Evolutionary conservation across 805 yeast genomes (phyloP).

Genomic region (Kazachstania taianensis): DNA sequence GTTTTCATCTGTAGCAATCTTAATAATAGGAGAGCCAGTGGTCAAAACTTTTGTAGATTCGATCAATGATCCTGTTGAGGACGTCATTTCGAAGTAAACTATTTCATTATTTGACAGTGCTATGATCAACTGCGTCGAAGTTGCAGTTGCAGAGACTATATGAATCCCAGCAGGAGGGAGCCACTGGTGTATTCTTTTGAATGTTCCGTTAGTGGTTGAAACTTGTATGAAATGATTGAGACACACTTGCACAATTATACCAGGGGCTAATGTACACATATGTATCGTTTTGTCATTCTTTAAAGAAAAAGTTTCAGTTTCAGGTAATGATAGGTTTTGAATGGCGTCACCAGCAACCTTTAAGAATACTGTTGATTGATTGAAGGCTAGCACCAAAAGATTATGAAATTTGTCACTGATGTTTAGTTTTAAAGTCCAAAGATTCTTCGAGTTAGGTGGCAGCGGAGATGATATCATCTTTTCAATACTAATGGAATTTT

Average conservation of each 20-base stretch:
- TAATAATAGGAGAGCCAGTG: constrained; percentile 40
- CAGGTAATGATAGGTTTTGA: constrained; percentile 54
- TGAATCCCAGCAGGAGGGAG: constrained; percentile 67
- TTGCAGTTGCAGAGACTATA: constrained; percentile 50
- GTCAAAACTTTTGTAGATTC: constrained; percentile 61
- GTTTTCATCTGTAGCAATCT: constrained; percentile 39
- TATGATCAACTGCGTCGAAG: constrained; percentile 56
- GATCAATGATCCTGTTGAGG: constrained; percentile 30
- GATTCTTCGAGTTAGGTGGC: constrained; percentile 51
- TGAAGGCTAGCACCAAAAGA: constrained; percentile 18
- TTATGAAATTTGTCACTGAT: constrained; percentile 20
- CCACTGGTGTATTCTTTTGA: constrained; percentile 52
- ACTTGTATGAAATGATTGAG: constrained; percentile 59
- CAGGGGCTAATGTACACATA: constrained; percentile 55
- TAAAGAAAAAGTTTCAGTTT: constrained; percentile 58
- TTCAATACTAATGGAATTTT: constrained; percentile 49
- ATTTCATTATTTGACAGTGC: constrained; percentile 66
- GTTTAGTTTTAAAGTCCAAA: constrained; percentile 51
- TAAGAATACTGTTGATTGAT: constrained; percentile 17
- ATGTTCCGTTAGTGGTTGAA: constrained; percentile 23
- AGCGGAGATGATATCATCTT: constrained; percentile 67
- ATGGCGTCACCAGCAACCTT: constrained; percentile 41
- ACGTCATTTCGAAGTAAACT: constrained; percentile 71
- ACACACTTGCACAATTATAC: constrained; percentile 64
- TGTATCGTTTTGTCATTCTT: constrained; percentile 51